phyloP scores from a whole-genome alignment of 2,329 filamentous ascomycete genomes.

The Scedosporium minutisporum region DNA sequence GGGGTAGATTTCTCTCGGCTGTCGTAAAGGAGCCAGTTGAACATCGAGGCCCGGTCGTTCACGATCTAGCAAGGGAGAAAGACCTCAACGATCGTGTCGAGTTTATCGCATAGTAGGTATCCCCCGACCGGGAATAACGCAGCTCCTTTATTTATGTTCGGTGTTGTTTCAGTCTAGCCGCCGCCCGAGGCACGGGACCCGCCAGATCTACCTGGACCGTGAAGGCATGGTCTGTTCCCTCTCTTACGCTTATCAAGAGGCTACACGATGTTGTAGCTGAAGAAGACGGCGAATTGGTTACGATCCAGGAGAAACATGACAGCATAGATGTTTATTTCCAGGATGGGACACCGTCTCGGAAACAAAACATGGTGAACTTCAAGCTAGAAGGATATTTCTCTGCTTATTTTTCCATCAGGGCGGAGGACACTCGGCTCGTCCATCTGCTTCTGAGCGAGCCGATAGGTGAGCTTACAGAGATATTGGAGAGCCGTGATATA shows the following conservation, averaged over 20 bases:
- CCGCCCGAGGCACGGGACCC: neutral
- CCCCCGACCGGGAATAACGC: neutral
- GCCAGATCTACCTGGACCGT: constrained; percentile 2
- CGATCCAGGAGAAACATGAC: no score
- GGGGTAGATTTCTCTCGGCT: neutral
- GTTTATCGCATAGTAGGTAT: neutral
- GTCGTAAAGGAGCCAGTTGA: no score
- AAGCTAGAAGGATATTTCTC: neutral
- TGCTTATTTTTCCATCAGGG: neutral
- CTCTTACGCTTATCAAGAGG: neutral
- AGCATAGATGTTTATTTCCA: neutral
- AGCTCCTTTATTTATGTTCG: neutral
- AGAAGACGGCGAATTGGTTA: neutral
- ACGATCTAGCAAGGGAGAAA: neutral
- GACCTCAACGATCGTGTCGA: neutral
- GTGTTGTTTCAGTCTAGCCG: neutral
- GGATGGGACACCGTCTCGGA: neutral
- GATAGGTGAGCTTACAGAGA: neutral
- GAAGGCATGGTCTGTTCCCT: constrained; percentile 6
- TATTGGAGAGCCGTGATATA: neutral
- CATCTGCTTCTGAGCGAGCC: no score
- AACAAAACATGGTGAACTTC: neutral
- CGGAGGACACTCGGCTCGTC: neutral
- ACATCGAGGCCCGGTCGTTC: neutral
- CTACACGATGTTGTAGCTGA: neutral